These are phyloP conservation scores for Apiotrichum montevideense DNA, from an alignment of 1,284 basidiomycete species.

Conservation along the genomic window DNA sequence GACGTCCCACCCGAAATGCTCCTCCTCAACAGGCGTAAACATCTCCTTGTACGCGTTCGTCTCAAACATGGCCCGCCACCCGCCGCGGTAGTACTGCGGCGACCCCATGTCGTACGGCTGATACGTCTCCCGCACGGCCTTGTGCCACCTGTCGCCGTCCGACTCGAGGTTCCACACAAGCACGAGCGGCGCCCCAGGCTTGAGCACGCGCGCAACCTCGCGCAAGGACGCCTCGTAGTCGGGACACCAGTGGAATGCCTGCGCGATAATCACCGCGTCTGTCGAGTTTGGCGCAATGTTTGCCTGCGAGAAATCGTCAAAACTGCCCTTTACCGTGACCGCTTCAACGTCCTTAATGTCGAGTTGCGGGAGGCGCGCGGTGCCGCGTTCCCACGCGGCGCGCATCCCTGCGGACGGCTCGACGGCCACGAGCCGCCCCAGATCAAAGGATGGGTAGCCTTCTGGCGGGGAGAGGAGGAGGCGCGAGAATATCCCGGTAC, in stretches of 20 bases:
- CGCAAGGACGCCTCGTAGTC: conserved; percentile 37
- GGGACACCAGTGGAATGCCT: conserved; percentile 47
- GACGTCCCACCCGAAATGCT: conserved; percentile 20
- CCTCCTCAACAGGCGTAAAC: conserved; percentile 25
- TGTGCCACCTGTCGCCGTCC: conserved; percentile 20
- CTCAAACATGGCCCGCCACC: conserved; percentile 35
- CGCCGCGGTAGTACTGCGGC: conserved; percentile 41
- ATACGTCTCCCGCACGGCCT: conserved; percentile 26
- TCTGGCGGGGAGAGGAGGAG: conserved; percentile 40
- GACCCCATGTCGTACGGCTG: conserved; percentile 31
- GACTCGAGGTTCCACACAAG: conserved; percentile 47
- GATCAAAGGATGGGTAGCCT: conserved; percentile 32
- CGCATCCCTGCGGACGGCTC: conserved; percentile 50
- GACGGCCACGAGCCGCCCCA: conserved; percentile 39
- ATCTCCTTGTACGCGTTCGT: conserved; percentile 28
- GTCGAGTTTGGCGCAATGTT: conserved; percentile 26
- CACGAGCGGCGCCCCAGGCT: conserved; percentile 37
- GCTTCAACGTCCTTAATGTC: neutral
- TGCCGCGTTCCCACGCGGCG: conserved; percentile 29
- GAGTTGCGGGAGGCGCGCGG: conserved; percentile 10
- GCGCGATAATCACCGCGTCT: conserved; percentile 45
- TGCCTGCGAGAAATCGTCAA: conserved; percentile 39
- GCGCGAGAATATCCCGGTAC: conserved; percentile 49
- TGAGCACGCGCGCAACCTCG: conserved; percentile 44
- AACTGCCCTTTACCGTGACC: conserved; percentile 40